Evolutionary conservation across 1,284 basidiomycete species (phyloP).

Genomic region (Marasmius tenuissimus): DNA sequence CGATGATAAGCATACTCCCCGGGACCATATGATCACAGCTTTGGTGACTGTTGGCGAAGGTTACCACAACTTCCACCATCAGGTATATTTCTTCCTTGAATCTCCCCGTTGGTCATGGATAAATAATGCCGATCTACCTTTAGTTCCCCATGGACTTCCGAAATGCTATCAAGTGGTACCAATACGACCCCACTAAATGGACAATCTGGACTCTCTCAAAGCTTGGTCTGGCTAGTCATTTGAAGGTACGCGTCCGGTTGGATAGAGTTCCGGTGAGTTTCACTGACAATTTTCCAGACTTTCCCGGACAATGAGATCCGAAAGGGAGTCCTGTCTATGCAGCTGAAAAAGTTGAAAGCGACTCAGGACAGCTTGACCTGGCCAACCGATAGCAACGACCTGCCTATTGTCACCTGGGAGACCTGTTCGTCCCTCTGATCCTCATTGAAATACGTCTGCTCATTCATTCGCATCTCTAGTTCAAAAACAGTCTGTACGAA

Average conservation of each 20-base stretch:
- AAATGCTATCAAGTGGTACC: constrained; percentile 92
- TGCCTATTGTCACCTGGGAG: constrained; percentile 86
- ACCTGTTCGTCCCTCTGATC: constrained; percentile 56
- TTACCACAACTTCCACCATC: constrained; percentile 97
- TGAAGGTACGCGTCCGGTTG: constrained; percentile 55
- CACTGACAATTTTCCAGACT: constrained; percentile 28
- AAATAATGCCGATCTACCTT: not conserved
- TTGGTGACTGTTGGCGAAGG: constrained; percentile 90
- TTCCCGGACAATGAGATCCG: constrained; percentile 94
- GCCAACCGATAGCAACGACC: constrained; percentile 75
- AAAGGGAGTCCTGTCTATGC: constrained; percentile 92
- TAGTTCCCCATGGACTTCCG: constrained; percentile 93
- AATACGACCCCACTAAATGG: constrained; percentile 91
- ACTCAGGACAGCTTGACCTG: constrained; percentile 74
- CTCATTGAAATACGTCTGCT: not conserved
- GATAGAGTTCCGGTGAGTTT: not conserved
- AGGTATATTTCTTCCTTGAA: constrained; percentile 3
- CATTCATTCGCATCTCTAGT: constrained; percentile 37
- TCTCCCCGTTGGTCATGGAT: not conserved
- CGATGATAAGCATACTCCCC: constrained; percentile 94
- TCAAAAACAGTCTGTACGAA: constrained; percentile 74
- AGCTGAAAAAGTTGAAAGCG: constrained; percentile 79
- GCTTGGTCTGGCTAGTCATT: constrained; percentile 80
- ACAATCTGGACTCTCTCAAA: constrained; percentile 73
- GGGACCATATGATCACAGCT: constrained; percentile 86